Evolutionary conservation across 1,284 basidiomycete species (phyloP), one percentile per base, ranked within the genome.

Genomic region (Polyporus tsugae): DNA sequence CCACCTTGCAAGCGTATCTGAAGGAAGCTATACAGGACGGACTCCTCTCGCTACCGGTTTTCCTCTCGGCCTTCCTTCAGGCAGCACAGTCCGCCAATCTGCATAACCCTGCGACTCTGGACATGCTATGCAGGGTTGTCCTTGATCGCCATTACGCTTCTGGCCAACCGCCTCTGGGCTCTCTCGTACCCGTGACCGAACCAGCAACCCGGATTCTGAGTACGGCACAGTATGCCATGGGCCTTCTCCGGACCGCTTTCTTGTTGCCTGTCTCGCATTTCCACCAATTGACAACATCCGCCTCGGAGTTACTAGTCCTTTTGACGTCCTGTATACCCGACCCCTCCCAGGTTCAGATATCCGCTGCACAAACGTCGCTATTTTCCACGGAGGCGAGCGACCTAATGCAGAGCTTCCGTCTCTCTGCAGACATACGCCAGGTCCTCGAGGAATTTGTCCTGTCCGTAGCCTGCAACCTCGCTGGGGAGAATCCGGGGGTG

Each of bases 121-220:
- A 92, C 75, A 85, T 86, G 73, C 85, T 94, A 10, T 93, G 90
- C 77, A 85, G 86, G 59, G 82, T 89, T 49, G 88, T 86, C 6
- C 80, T 92, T 57, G 86, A 91, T 65, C 81, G 82, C 3, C 88
- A 91, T 75, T 89, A 90, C 74, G 79, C 86, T 15, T 85, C 87
- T 35, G 86, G 87, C n/a, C 71, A 86, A 63, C 78, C 85, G 29
- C 80, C 89, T 0, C 75, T 84, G 1, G 84, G 86, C 6, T 88
- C 89, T 11, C 76, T 91, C 55, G 80, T 91, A 17, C 80, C 86
- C 0, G 81, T 81, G 44, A 72, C 81, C 22, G 84, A 88, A 67
- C 82, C 87, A 10, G 79, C 86, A 7, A 79, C 82, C 6, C 78
- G 78, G 33, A 78, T 88, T 11, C 76, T 92, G n/a, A 81, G 81